These are phyloP conservation scores for Coniochaeta ligniaria DNA, from an alignment of 2,329 filamentous ascomycete genomes.

Conservation along the genomic window DNA sequence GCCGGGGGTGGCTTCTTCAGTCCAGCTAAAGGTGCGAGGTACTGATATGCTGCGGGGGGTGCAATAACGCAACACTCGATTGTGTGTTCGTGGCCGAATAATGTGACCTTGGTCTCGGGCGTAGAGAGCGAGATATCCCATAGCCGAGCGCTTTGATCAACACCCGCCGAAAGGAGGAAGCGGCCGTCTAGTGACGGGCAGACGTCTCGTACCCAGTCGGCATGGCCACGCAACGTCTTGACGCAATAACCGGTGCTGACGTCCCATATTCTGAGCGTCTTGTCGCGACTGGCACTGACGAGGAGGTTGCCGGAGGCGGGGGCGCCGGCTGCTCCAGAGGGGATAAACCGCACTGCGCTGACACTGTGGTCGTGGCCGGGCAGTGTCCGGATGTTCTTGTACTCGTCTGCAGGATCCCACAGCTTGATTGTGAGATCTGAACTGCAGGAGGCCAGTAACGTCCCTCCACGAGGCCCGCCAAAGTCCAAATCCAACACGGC, in stretches of 20 bases:
- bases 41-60: slow-evolving; percentile 68
- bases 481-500: slow-evolving; percentile 85
- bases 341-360: slow-evolving; percentile 81
- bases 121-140: slow-evolving; percentile 72
- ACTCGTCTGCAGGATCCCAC: slow-evolving; percentile 87
- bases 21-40: slow-evolving; percentile 71
- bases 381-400: slow-evolving; percentile 90
- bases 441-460: slow-evolving; percentile 73
- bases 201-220: slow-evolving; percentile 88
- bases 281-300: slow-evolving; percentile 79
- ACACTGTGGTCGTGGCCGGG: slow-evolving; percentile 91
- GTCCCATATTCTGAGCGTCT: slow-evolving; percentile 84
- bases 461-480: slow-evolving; percentile 74
- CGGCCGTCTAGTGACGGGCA: slow-evolving; percentile 75
- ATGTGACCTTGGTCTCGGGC: slow-evolving; percentile 67
- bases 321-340: slow-evolving; percentile 65
- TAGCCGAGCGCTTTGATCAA: slow-evolving; percentile 73
- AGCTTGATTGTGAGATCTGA: slow-evolving; percentile 90
- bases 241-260: slow-evolving; percentile 88
- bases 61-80: slow-evolving; percentile 85
- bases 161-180: slow-evolving; percentile 74
- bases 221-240: slow-evolving; percentile 80
- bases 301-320: slow-evolving; percentile 78
- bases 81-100: slow-evolving; percentile 80
- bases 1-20: slow-evolving; percentile 73